These are phyloP conservation scores for Curvularia verruculosa DNA, from an alignment of 2,329 filamentous ascomycete genomes.

Conservation along the genomic window DNA sequence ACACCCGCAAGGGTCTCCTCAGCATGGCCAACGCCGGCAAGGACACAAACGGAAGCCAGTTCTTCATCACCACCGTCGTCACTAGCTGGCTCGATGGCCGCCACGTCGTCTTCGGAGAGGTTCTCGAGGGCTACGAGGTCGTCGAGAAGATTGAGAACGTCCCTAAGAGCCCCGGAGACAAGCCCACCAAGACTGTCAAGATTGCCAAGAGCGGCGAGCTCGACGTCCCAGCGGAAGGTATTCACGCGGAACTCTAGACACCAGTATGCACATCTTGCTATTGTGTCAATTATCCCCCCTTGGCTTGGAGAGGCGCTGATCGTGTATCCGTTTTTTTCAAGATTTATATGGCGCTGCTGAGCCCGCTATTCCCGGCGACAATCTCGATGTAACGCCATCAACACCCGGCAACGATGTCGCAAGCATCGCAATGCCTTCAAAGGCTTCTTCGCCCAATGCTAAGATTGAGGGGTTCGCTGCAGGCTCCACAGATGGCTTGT, in stretches of 20 bases:
- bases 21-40: slow-evolving; percentile 75
- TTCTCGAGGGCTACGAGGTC: slow-evolving; percentile 83
- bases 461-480: slow-evolving; percentile 29
- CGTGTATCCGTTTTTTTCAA: slow-evolving; percentile 48
- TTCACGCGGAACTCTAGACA: slow-evolving; percentile 83
- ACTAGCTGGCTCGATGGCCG: slow-evolving; percentile 83
- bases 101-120: slow-evolving; percentile 88
- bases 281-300: slow-evolving; percentile 16
- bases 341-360: slow-evolving; percentile 54
- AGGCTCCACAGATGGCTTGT: slow-evolving; percentile 46
- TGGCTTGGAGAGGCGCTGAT: slow-evolving; percentile 52
- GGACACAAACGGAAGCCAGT: slow-evolving; percentile 75
- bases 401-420: slow-evolving; percentile 30
- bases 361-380: slow-evolving; percentile 49
- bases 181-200: slow-evolving; percentile 71
- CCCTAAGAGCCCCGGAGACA: slow-evolving; percentile 69
- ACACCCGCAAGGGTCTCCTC: slow-evolving; percentile 81
- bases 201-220: slow-evolving; percentile 85
- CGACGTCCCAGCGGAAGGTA: slow-evolving; percentile 87
- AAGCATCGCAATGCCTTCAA: slow-evolving; percentile 33
- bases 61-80: slow-evolving; percentile 86
- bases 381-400: slow-evolving; percentile 50
- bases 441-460: slow-evolving; percentile 19
- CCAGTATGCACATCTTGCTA: slow-evolving; percentile 19
- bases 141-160: slow-evolving; percentile 79